Evolutionary conservation across 2,329 filamentous ascomycete species (phyloP).

Genomic region (Endothia cerciana): DNA sequence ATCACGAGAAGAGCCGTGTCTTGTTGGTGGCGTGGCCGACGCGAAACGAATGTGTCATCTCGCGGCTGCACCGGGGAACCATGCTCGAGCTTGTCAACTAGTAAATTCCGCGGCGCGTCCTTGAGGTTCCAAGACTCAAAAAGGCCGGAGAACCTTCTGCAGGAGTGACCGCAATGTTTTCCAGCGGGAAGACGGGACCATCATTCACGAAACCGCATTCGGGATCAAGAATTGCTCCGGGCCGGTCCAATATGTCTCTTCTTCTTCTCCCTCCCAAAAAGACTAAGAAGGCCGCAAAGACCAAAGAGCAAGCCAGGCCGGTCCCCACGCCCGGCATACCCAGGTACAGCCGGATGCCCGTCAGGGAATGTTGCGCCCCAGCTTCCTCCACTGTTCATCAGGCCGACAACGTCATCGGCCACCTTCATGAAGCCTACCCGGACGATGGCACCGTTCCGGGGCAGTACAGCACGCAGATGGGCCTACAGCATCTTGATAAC

Average conservation of each 20-base stretch:
- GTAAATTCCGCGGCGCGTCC: too few relatives aligned
- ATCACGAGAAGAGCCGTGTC: not conserved
- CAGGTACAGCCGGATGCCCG: slow-evolving; percentile 8
- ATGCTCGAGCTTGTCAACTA: not conserved
- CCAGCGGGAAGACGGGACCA: too few relatives aligned
- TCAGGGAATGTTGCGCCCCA: not conserved
- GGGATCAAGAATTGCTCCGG: not conserved
- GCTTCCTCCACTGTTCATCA: not conserved
- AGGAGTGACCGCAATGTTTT: too few relatives aligned
- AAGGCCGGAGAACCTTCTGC: not conserved
- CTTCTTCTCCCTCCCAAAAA: slow-evolving; percentile 12
- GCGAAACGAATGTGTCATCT: not conserved
- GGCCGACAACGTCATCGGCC: slow-evolving; percentile 11
- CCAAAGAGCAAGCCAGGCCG: not conserved
- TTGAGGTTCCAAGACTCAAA: not conserved
- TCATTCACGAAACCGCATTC: too few relatives aligned
- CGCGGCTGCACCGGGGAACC: not conserved
- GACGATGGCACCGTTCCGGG: not conserved
- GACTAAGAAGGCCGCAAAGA: not conserved
- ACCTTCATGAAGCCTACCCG: slow-evolving; percentile 4
- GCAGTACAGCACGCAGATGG: slow-evolving; percentile 5
- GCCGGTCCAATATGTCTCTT: slow-evolving; percentile 9
- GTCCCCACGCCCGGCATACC: not conserved
- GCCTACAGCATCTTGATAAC: not conserved
- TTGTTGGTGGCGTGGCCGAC: not conserved